Percentiles rank a stretch among this genome's conserved stretches.
Conservation (phyloP, 768 basidiomycete genomes). For the Pulveroboletus sp. region DNA sequence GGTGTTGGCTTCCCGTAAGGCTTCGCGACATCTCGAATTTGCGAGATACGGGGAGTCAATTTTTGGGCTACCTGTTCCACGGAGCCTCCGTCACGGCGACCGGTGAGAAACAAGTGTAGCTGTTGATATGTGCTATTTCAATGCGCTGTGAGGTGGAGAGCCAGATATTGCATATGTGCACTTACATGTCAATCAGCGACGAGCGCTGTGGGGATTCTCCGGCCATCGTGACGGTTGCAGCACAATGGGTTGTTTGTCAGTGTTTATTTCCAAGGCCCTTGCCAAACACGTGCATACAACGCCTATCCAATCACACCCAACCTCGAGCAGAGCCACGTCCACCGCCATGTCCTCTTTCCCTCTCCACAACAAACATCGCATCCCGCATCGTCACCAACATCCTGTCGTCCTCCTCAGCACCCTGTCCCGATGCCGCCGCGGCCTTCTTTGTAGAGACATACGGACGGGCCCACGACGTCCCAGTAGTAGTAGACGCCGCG, state of each 20-base stretch:
- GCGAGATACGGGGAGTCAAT: conserved; percentile 52
- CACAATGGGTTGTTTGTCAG: conserved; percentile 17
- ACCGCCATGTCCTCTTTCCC: conserved; percentile 78
- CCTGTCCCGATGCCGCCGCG: conserved; percentile 28
- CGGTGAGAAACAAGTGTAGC: conserved; percentile 56
- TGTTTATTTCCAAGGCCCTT: conserved; percentile 24
- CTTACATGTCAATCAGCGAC: conserved; percentile 65
- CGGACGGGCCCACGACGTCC: conserved; percentile 54
- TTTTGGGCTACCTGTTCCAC: conserved; percentile 57
- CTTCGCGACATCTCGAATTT: conserved; percentile 52
- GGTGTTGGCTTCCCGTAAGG: conserved; percentile 70
- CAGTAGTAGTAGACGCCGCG: conserved; percentile 24
- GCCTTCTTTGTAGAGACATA: conserved; percentile 56
- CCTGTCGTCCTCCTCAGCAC: conserved; percentile 54
- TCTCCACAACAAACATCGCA: conserved; percentile 82
- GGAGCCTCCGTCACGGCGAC: conserved; percentile 54
- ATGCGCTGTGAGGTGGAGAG: conserved; percentile 1
- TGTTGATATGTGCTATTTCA: conserved; percentile 56
- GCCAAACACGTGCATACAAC: conserved; percentile 21
- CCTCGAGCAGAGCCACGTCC: conserved; percentile 72
- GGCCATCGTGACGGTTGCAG: conserved; percentile 33
- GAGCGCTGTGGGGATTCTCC: conserved; percentile 56
- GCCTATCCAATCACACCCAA: conserved; percentile 42
- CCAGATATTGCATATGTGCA: background rate
- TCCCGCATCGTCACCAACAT: conserved; percentile 68